Evolutionary conservation across 306 rosid genomes (phyloP).

Genomic region (Morella rubra): DNA sequence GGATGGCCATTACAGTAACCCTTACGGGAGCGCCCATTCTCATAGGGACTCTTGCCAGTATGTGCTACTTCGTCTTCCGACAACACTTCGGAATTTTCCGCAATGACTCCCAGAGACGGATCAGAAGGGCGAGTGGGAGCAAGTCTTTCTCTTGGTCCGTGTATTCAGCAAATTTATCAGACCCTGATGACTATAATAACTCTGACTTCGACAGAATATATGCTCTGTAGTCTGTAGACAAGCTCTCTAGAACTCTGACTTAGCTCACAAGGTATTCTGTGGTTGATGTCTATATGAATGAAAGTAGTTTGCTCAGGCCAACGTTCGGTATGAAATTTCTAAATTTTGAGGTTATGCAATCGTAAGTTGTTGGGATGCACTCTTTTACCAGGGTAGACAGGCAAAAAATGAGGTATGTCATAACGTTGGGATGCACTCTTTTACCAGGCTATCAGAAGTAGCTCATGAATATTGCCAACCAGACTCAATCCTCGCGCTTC

Average conservation of each 20-base stretch:
- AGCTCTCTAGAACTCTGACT: neutral
- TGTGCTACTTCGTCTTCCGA: slow-evolving; percentile 87
- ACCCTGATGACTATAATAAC: slow-evolving; percentile 59
- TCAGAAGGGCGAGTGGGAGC: slow-evolving; percentile 78
- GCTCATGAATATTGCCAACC: too few relatives aligned
- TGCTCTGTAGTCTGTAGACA: slow-evolving; percentile 48
- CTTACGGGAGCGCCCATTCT: slow-evolving; percentile 72
- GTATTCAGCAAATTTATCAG: slow-evolving; percentile 80
- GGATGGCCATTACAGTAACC: slow-evolving; percentile 90
- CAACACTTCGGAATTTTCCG: slow-evolving; percentile 69
- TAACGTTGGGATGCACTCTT: too few relatives aligned
- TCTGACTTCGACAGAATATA: slow-evolving; percentile 81
- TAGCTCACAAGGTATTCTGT: neutral
- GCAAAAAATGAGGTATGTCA: neutral
- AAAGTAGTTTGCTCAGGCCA: slow-evolving; percentile 3
- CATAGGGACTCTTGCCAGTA: slow-evolving; percentile 75
- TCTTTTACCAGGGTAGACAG: too few relatives aligned
- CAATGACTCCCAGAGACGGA: slow-evolving; percentile 76
- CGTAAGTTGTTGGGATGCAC: neutral
- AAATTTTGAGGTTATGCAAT: neutral
- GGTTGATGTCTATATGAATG: neutral
- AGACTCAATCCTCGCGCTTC: too few relatives aligned
- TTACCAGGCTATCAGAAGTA: too few relatives aligned
- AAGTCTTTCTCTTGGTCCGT: slow-evolving; percentile 86
- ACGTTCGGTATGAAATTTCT: slow-evolving; percentile 13